Conservation (phyloP, 2,329 filamentous ascomycete genomes). For the Thielaviopsis ethacetica region DNA sequence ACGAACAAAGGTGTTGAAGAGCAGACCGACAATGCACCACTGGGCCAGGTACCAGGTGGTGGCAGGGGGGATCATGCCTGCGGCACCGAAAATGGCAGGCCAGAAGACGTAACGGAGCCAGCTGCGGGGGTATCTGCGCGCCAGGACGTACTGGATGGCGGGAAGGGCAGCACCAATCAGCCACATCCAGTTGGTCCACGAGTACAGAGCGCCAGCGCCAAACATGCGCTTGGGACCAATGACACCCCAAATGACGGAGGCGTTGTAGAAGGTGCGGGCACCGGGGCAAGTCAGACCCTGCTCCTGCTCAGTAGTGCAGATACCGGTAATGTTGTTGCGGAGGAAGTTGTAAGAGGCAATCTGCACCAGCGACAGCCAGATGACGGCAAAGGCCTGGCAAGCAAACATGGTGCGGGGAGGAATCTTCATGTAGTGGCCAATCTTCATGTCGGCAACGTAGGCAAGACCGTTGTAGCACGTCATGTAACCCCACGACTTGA, state of each 20-base stretch:
- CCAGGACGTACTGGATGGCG: slow-evolving; percentile 30
- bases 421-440: slow-evolving; percentile 37
- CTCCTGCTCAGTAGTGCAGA: slow-evolving; percentile 32
- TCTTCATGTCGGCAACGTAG: slow-evolving; percentile 33
- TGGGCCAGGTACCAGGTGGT: slow-evolving; percentile 38
- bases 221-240: slow-evolving; percentile 28
- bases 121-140: slow-evolving; percentile 29
- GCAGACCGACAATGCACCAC: slow-evolving; percentile 36
- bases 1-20: slow-evolving; percentile 38
- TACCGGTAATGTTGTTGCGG: slow-evolving; percentile 31
- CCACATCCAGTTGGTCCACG: slow-evolving; percentile 37
- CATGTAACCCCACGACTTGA: slow-evolving; percentile 32
- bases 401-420: slow-evolving; percentile 33
- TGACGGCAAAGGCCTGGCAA: slow-evolving; percentile 26
- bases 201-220: slow-evolving; percentile 28
- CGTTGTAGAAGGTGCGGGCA: slow-evolving; percentile 42
- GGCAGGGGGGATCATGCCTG: slow-evolving; percentile 34
- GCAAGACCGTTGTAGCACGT: slow-evolving; percentile 29
- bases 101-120: slow-evolving; percentile 33
- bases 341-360: slow-evolving; percentile 24
- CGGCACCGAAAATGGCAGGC: slow-evolving; percentile 36
- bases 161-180: slow-evolving; percentile 34
- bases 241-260: slow-evolving; percentile 43
- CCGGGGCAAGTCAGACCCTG: slow-evolving; percentile 40
- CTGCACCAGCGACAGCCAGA: slow-evolving; percentile 24